A percentile compares a stretch with the other conserved stretches of the same genome.
Conservation (phyloP, 805 yeast species). For the Candida stauntonica region DNA sequence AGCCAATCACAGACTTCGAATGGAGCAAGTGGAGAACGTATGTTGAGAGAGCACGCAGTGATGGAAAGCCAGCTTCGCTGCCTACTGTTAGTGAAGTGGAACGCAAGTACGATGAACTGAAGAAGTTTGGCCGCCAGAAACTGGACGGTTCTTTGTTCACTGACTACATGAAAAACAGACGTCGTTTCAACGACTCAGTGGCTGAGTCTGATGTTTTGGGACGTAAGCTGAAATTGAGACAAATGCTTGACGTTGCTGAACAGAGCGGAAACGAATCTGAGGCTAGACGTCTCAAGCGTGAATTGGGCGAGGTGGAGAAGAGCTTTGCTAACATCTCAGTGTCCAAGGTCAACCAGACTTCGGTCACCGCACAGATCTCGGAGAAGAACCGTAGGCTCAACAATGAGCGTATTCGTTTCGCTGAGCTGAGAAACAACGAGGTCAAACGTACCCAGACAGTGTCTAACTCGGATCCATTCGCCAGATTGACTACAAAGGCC, state of each 20-base stretch:
- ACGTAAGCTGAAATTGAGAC: constrained; percentile 65
- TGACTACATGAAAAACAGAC: constrained; percentile 71
- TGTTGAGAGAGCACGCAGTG: constrained; percentile 48
- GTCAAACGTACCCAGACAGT: constrained; percentile 41
- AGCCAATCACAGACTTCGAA: constrained; percentile 65
- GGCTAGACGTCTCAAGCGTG: constrained; percentile 32
- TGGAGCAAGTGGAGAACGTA: constrained; percentile 64
- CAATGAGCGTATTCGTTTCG: constrained; percentile 69
- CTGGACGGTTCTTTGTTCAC: constrained; percentile 73
- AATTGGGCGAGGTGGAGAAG: constrained; percentile 35
- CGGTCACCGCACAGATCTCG: constrained; percentile 28
- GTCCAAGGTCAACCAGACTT: constrained; percentile 32
- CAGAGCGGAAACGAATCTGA: constrained; percentile 40
- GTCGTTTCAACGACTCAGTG: constrained; percentile 50
- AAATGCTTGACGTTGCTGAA: constrained; percentile 69
- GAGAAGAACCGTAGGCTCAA: constrained; percentile 77
- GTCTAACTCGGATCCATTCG: constrained; percentile 73
- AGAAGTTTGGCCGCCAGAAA: constrained; percentile 57
- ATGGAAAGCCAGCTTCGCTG: constrained; percentile 32
- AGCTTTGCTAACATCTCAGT: constrained; percentile 32
- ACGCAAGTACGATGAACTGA: constrained; percentile 58
- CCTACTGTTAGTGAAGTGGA: constrained; percentile 65
- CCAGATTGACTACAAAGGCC: constrained; percentile 83
- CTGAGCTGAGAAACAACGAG: constrained; percentile 64
- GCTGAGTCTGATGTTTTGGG: constrained; percentile 74